Evolutionary conservation across 129 eudicot genomes (phyloP).

Genomic region (Lactuca saligna): DNA sequence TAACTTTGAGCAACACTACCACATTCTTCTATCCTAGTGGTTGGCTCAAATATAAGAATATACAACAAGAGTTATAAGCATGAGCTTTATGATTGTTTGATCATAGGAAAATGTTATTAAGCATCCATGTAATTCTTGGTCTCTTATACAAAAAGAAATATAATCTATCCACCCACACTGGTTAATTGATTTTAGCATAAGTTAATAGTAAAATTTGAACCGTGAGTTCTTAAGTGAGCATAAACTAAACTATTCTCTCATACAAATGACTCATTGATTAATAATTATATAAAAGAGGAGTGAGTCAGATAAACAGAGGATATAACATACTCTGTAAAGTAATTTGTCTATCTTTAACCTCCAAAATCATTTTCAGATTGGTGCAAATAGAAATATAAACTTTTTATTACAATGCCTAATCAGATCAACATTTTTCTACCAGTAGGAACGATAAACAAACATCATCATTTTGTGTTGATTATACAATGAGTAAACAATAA

Average conservation of each 20-base stretch:
- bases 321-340: too few relatives aligned
- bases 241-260: too few relatives aligned
- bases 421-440: slow-evolving; percentile 7
- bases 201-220: neutral
- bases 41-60: neutral
- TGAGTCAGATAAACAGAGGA: too few relatives aligned
- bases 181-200: too few relatives aligned
- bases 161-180: too few relatives aligned
- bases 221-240: neutral
- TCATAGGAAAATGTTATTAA: too few relatives aligned
- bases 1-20: slow-evolving; percentile 20
- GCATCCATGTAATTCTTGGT: too few relatives aligned
- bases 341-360: too few relatives aligned
- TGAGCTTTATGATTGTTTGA: neutral
- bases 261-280: neutral
- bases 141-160: too few relatives aligned
- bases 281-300: neutral
- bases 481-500: too few relatives aligned
- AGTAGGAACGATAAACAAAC: too few relatives aligned
- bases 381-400: slow-evolving; percentile 2
- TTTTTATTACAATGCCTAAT: neutral
- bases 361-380: neutral
- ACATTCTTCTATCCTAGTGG: slow-evolving; percentile 17
- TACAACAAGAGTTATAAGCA: slow-evolving; percentile 5
- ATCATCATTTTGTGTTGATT: too few relatives aligned